phyloP scores from a whole-genome alignment of 805 yeast genomes.

The Metschnikowia lunata region DNA sequence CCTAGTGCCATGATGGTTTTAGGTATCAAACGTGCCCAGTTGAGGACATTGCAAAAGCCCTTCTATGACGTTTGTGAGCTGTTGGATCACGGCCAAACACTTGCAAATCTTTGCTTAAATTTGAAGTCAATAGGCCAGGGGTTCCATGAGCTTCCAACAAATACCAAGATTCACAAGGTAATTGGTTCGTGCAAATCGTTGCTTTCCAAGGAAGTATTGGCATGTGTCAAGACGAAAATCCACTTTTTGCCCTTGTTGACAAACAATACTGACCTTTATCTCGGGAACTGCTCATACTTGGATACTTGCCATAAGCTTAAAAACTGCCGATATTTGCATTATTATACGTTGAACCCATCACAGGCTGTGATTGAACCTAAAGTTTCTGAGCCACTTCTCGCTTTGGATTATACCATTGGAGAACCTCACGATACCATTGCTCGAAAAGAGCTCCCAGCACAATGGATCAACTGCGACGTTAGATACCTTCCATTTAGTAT shows the following conservation, averaged over 20 bases:
- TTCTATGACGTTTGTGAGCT: slow-evolving; percentile 51
- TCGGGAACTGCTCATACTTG: slow-evolving; percentile 91
- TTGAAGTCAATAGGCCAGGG: slow-evolving; percentile 14
- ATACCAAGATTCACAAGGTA: slow-evolving; percentile 14
- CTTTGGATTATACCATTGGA: slow-evolving; percentile 45
- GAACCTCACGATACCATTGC: slow-evolving; percentile 38
- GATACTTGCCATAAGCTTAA: slow-evolving; percentile 90
- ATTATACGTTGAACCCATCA: slow-evolving; percentile 47
- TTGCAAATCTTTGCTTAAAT: slow-evolving; percentile 18
- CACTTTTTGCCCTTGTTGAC: slow-evolving; percentile 24
- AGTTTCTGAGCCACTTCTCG: slow-evolving; percentile 6
- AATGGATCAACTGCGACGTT: slow-evolving; percentile 87
- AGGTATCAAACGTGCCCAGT: slow-evolving; percentile 35
- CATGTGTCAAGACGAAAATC: slow-evolving; percentile 20
- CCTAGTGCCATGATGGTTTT: slow-evolving; percentile 39
- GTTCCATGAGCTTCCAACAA: slow-evolving; percentile 14
- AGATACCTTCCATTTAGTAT: slow-evolving; percentile 62
- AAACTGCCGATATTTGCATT: slow-evolving; percentile 79
- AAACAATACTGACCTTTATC: slow-evolving; percentile 56
- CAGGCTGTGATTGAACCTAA: slow-evolving; percentile 1
- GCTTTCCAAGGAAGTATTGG: slow-evolving; percentile 11
- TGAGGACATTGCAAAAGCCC: slow-evolving; percentile 37
- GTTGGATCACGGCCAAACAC: slow-evolving; percentile 25
- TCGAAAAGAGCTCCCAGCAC: slow-evolving; percentile 50
- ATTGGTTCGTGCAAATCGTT: slow-evolving; percentile 13